These are phyloP conservation scores for Yamadazyma dendronema DNA, from an alignment of 1,139 yeast species.

Conservation along the genomic window DNA sequence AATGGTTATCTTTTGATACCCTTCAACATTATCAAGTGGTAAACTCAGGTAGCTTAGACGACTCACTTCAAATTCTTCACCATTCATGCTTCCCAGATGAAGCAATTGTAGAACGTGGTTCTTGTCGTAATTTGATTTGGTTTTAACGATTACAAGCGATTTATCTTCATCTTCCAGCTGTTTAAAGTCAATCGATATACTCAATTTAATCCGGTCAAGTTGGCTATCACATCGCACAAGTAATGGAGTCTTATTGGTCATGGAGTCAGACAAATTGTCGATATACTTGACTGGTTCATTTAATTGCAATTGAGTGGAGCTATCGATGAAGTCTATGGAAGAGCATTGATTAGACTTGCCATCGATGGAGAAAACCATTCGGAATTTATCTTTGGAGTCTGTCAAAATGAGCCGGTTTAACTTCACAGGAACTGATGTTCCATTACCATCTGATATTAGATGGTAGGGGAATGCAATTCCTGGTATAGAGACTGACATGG, in stretches of 20 bases:
- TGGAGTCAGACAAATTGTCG: slow-evolving; percentile 18
- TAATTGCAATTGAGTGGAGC: slow-evolving; percentile 14
- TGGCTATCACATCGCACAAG: slow-evolving; percentile 25
- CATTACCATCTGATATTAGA: slow-evolving; percentile 11
- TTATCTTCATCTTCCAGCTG: slow-evolving; percentile 10
- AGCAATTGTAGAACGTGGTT: slow-evolving; percentile 12
- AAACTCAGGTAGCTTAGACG: slow-evolving; percentile 25
- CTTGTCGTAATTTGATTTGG: slow-evolving; percentile 13
- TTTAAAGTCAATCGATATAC: slow-evolving; percentile 21
- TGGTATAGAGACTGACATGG: slow-evolving; percentile 7
- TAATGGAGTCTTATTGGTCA: slow-evolving; percentile 22
- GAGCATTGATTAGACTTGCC: slow-evolving; percentile 15
- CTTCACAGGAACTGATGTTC: background rate
- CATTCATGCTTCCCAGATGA: background rate
- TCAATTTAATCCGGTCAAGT: slow-evolving; percentile 26
- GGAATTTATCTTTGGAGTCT: slow-evolving; percentile 20
- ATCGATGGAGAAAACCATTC: slow-evolving; percentile 18
- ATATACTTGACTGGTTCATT: slow-evolving; percentile 23
- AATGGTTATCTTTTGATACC: slow-evolving; percentile 27
- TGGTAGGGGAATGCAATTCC: slow-evolving; percentile 27
- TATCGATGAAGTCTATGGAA: slow-evolving; percentile 15
- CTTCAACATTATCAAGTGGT: slow-evolving; percentile 24
- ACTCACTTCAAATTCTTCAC: slow-evolving; percentile 24
- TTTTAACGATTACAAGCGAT: slow-evolving; percentile 30
- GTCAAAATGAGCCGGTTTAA: slow-evolving; percentile 24